Base-by-base conservation (phyloP, 352 stramenopile species). In the Globisporangium middletonii region DNA sequence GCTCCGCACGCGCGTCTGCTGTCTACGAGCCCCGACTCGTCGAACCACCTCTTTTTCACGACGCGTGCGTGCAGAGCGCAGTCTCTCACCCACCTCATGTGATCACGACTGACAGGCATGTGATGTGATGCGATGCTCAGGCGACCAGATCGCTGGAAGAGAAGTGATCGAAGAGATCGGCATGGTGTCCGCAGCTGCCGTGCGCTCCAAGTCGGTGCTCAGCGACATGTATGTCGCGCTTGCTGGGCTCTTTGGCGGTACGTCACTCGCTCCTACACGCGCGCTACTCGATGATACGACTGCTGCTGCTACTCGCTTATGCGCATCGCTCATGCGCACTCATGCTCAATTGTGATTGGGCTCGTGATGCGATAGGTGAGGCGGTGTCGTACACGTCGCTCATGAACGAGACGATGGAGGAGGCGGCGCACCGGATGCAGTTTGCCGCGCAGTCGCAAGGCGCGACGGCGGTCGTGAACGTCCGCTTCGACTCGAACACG, bases 401-500 rank as follows among this genome's bases (percentile, higher is more conserved):
- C 44, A 85, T 92, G 80, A 92, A 92, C 66, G 80, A 92, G 65
- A 89, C 83, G 48, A 85, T 79, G 69, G 67, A 77, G 30, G 83
- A 92, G 65, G 83, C 83, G 3, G 77, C 89, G 53, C 78, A 91
- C 56, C 80, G 83, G 42, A 77, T 92, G 65, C 82, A 91, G 62
- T 89, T 68, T 48, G 83, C 83, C 0, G 83, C 83, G 30, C 53
- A 86, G 71, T 83, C 78, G 27, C 75, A 87, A 35, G 83, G 83
- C 0, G 83, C 83, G n/a, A 91, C 83, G 27, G 77, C 80, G 12
- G 68, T 92, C 30, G 72, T 92, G 52, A 89, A 87, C 48, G 82
- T 89, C 55, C 81, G 81, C 48, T 91, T 92, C 60, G 80, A 91
- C 64, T 86, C 80, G 44, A 92, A 88, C 65, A 89, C 78, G 66